These are phyloP conservation scores for Stephanodiscus triporus DNA, from an alignment of 108 stramenopile genomes.

Conservation along the genomic window DNA sequence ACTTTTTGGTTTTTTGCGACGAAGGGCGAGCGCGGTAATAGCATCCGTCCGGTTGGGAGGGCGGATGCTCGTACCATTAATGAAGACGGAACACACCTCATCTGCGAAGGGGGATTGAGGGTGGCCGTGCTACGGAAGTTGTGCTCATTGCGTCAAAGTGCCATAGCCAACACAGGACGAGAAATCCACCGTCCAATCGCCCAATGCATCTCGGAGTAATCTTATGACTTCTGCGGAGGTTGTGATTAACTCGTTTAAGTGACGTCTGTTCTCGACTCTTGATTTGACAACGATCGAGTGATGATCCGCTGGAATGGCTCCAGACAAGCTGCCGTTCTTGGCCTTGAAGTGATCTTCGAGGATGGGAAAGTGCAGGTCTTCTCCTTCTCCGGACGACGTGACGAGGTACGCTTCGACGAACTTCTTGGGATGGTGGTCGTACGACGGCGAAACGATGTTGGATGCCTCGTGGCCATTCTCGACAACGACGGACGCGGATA, in stretches of 20 bases:
- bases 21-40: slow-evolving; percentile 6
- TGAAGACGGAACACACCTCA: slow-evolving; percentile 4
- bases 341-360: slow-evolving; percentile 19
- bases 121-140: slow-evolving; percentile 26
- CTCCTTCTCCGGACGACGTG: slow-evolving; percentile 2
- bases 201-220: slow-evolving; percentile 51
- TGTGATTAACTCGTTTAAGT: slow-evolving; percentile 85
- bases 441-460: slow-evolving; percentile 21
- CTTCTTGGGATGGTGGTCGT: slow-evolving; percentile 5
- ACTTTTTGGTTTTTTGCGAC: neutral
- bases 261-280: slow-evolving; percentile 62
- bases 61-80: slow-evolving; percentile 8
- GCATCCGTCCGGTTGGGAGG: neutral
- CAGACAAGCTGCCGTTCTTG: neutral
- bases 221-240: slow-evolving; percentile 83
- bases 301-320: slow-evolving; percentile 4
- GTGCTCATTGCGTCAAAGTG: slow-evolving; percentile 37
- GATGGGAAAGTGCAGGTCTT: slow-evolving; percentile 22
- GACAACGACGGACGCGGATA: neutral
- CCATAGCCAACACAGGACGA: slow-evolving; percentile 23
- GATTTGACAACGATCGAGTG: slow-evolving; percentile 9
- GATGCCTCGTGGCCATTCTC: neutral
- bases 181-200: slow-evolving; percentile 1
- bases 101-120: neutral
- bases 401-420: slow-evolving; percentile 14